A percentile compares a stretch with the other conserved stretches of the same genome.
phyloP scores from a whole-genome alignment of 495 filamentous ascomycete genomes.

The Xylaria flabelliformis region DNA sequence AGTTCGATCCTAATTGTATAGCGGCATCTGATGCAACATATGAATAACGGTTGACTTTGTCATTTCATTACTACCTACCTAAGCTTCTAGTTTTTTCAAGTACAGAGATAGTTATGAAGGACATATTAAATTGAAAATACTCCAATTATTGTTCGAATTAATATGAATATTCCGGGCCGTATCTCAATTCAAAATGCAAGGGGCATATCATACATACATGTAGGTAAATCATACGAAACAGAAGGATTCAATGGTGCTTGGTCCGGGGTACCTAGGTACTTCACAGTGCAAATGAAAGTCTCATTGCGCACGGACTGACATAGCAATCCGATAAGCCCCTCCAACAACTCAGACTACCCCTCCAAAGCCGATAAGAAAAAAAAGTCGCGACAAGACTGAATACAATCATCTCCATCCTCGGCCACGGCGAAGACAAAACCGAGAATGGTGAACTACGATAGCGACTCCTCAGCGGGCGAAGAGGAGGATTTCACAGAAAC shows the following conservation, averaged over 20 bases:
- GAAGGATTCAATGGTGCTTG: no score
- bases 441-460: constrained; percentile 82
- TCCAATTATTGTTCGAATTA: background rate
- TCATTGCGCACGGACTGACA: background rate
- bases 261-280: background rate
- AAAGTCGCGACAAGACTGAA: constrained; percentile 21
- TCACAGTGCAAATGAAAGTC: background rate
- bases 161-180: background rate
- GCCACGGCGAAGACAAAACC: background rate
- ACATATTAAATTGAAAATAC: background rate
- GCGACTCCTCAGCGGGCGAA: constrained; percentile 78
- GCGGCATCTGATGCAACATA: background rate
- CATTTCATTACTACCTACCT: background rate
- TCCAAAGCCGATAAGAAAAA: constrained; percentile 36
- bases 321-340: constrained; percentile 23
- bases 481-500: constrained; percentile 81
- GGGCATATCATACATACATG: background rate
- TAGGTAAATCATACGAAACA: background rate
- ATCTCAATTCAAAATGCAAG: background rate
- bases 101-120: background rate
- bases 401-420: background rate
- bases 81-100: background rate
- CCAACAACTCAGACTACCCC: constrained; percentile 29
- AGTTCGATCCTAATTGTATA: background rate
- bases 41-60: background rate